Percentiles rank a stretch among this genome's conserved stretches.
phyloP scores from a whole-genome alignment of 371 early-diverging fungal species.

The Mortierella sp. region DNA sequence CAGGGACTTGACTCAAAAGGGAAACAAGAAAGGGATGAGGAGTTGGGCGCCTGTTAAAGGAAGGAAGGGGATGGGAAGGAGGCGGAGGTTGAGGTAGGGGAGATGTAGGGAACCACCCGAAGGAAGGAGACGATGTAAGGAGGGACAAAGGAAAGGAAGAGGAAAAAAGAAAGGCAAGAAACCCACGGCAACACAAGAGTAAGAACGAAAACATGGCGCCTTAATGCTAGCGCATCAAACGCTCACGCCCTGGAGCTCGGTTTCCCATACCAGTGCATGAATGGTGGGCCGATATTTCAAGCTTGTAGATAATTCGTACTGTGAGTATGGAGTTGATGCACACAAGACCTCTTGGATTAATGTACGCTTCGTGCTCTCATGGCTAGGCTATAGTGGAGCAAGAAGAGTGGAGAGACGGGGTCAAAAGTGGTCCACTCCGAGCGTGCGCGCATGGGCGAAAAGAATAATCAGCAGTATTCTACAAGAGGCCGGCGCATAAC shows the following conservation, averaged over 20 bases:
- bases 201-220: neutral
- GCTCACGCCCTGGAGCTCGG: neutral
- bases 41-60: slow-evolving; percentile 37
- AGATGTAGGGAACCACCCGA: neutral
- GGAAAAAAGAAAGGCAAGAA: slow-evolving; percentile 1
- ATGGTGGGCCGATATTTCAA: too few species aligned
- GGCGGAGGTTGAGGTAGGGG: neutral
- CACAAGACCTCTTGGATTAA: too few species aligned
- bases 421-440: neutral
- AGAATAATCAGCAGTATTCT: neutral
- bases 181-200: neutral
- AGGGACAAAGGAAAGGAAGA: slow-evolving; percentile 4
- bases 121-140: neutral
- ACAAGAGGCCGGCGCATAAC: neutral
- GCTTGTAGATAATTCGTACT: too few species aligned
- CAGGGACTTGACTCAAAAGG: slow-evolving; percentile 18
- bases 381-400: too few species aligned
- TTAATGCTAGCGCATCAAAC: neutral
- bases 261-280: too few species aligned
- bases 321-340: too few species aligned
- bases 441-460: neutral
- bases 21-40: slow-evolving; percentile 4
- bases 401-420: neutral
- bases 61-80: slow-evolving; percentile 19
- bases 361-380: too few species aligned